Conservation (phyloP, 495 filamentous ascomycete genomes). For the Neurospora sp. region DNA sequence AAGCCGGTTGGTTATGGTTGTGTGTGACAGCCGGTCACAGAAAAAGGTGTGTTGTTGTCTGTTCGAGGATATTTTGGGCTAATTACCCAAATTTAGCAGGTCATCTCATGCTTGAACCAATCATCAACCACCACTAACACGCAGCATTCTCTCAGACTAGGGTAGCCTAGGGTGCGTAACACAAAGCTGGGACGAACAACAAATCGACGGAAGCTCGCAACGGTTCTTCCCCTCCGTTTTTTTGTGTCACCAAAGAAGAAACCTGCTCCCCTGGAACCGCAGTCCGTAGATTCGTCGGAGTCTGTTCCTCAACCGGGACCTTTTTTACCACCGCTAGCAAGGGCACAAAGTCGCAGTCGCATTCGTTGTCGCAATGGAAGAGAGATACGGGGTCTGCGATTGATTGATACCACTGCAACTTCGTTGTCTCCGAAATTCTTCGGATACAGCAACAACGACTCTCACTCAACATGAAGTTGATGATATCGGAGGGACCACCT, state of each 20-base stretch:
- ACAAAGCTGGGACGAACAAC: neutral
- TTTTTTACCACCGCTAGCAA: neutral
- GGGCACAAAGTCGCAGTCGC: neutral
- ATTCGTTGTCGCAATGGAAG: neutral
- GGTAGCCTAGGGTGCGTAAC: neutral
- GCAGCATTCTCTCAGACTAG: neutral
- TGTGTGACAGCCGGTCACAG: neutral
- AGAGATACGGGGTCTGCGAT: neutral
- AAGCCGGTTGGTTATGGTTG: neutral
- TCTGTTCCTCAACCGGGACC: neutral
- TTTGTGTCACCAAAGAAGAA: neutral
- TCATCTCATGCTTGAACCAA: neutral
- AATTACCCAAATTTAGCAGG: neutral
- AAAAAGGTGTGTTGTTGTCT: neutral
- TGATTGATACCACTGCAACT: neutral
- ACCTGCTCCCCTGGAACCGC: neutral
- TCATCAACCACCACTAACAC: neutral
- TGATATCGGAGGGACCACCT: neutral
- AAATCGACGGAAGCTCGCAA: neutral
- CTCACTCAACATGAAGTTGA: neutral
- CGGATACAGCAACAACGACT: neutral
- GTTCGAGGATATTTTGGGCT: neutral
- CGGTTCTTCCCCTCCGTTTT: neutral
- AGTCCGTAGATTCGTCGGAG: neutral
- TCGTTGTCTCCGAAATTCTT: neutral